Base-by-base conservation (phyloP, 108 stramenopile genomes). In the Schizochytrium sp. region DNA sequence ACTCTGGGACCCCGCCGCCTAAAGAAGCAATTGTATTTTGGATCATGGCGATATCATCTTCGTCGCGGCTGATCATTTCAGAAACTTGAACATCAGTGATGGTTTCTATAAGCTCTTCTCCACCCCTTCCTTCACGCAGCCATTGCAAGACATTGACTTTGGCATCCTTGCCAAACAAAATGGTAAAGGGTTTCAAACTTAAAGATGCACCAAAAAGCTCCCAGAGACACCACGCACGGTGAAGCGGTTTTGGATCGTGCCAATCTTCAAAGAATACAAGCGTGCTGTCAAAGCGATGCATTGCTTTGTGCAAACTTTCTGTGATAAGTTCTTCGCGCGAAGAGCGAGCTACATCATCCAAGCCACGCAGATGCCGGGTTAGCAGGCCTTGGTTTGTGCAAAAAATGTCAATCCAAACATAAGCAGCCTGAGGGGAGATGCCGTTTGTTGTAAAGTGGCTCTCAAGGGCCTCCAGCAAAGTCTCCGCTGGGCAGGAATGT, bases 321-420 rank as follows among this genome's bases (percentile, higher is more conserved):
- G 8, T 12, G 28, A 69, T 69, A 8, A 69, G 28, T 44, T 69
- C 44, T 38, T 44, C 42, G 64, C 28, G 28, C 28, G 28, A 28
- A 28, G 28, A 28, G 28, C 28, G 28, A 28, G 28, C 28, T 28
- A 28, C 28, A 8, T 83, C 1, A 42, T 10, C 50, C 8, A 3
- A 0, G 15, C 28, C 50, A 7, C 45, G 47, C 50, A n/a, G 10
- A 10, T 83, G 13, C 15, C 28, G 50, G 50, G 76, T 17, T 13
- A 83, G 76, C 45, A 83, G 76, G 55, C 50, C 15, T 53, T 83
- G 76, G 76, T 83, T 83, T 12, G 3, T 40, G 50, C 76, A 49
- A 55, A 83, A 83, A 53, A 50, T 42, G 28, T 83, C 76, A 40
- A 83, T 83, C 76, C 76, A 83, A 5, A 83, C 76, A 53, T 83